Conservation (phyloP, 495 filamentous ascomycete genomes). For the Alectoria sarmentosa region DNA sequence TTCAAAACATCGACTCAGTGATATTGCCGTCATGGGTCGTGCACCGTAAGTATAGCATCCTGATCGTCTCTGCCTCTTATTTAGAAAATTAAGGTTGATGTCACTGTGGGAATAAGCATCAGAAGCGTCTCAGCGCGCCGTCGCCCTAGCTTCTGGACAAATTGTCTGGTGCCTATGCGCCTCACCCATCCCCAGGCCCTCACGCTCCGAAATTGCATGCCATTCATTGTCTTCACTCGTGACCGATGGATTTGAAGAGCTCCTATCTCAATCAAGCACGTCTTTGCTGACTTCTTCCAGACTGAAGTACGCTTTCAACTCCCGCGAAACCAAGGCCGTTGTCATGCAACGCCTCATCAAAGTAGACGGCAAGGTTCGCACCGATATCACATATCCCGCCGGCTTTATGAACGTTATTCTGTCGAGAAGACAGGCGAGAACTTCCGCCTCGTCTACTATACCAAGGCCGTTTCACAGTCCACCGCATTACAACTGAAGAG, state of each 20-base stretch:
- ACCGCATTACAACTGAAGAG: conserved; percentile 97
- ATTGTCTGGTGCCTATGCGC: conserved; percentile 94
- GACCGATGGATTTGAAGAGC: conserved; percentile 53
- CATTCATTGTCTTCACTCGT: conserved; percentile 96
- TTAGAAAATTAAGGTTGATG: conserved; percentile 10
- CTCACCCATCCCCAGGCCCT: conserved; percentile 90
- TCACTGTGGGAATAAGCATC: conserved; percentile 85
- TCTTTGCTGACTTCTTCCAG: conserved; percentile 34
- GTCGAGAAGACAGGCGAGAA: conserved; percentile 99
- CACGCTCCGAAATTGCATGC: conserved; percentile 99
- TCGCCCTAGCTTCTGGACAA: conserved; percentile 99
- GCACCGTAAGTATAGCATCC: conserved; percentile 52
- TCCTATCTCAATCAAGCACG: too few relatives aligned
- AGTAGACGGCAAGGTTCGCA: conserved; percentile 99
- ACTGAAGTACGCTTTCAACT: conserved; percentile 99
- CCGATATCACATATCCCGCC: conserved; percentile 93
- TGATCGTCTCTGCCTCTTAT: neutral
- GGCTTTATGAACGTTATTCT: conserved; percentile 99
- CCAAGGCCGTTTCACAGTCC: conserved; percentile 99
- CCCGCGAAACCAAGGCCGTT: conserved; percentile 94
- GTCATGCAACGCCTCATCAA: conserved; percentile 99
- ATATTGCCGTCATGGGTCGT: conserved; percentile 49
- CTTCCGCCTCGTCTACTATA: conserved; percentile 99
- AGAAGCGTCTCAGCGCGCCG: conserved; percentile 97
- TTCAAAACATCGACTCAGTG: conserved; percentile 9